phyloP scores from a whole-genome alignment of 805 yeast species.

The Dipodascus geniculatus region DNA sequence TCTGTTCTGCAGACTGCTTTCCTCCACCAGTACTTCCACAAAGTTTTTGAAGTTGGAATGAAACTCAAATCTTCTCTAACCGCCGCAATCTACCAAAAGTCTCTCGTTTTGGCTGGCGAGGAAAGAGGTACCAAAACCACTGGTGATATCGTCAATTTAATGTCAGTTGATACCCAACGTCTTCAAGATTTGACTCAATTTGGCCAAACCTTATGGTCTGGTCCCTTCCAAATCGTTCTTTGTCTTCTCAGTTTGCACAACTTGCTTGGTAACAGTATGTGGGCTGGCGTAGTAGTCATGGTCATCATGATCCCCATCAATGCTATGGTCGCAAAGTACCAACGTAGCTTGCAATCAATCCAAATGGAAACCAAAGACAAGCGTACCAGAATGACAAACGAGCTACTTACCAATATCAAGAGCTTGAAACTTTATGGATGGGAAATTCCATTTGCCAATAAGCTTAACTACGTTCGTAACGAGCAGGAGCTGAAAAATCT shows the following conservation, averaged over 20 bases:
- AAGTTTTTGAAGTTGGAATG: conserved; percentile 45
- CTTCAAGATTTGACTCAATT: conserved; percentile 60
- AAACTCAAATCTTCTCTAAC: conserved; percentile 54
- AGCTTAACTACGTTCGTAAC: conserved; percentile 41
- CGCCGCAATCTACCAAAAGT: conserved; percentile 54
- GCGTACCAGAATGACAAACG: conserved; percentile 72
- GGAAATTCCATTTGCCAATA: conserved; percentile 62
- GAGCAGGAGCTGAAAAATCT: conserved; percentile 59
- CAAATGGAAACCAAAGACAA: conserved; percentile 82
- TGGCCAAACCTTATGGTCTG: conserved; percentile 79
- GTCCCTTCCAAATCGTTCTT: conserved; percentile 77
- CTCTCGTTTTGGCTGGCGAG: conserved; percentile 43
- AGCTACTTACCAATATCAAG: conserved; percentile 82
- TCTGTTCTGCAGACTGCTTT: conserved; percentile 50
- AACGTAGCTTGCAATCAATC: conserved; percentile 50
- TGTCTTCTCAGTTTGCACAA: conserved; percentile 68
- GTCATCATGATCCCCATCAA: conserved; percentile 75
- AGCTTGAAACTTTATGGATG: conserved; percentile 77
- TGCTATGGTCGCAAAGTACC: conserved; percentile 31
- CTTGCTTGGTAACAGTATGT: conserved; percentile 70
- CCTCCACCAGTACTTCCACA: conserved; percentile 53
- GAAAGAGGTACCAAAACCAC: conserved; percentile 49
- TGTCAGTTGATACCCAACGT: conserved; percentile 62
- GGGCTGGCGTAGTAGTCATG: conserved; percentile 77
- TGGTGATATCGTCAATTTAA: conserved; percentile 70